These are phyloP conservation scores for Aspergillus pseudotamarii DNA, from an alignment of 2,329 filamentous ascomycete genomes.

Conservation along the genomic window DNA sequence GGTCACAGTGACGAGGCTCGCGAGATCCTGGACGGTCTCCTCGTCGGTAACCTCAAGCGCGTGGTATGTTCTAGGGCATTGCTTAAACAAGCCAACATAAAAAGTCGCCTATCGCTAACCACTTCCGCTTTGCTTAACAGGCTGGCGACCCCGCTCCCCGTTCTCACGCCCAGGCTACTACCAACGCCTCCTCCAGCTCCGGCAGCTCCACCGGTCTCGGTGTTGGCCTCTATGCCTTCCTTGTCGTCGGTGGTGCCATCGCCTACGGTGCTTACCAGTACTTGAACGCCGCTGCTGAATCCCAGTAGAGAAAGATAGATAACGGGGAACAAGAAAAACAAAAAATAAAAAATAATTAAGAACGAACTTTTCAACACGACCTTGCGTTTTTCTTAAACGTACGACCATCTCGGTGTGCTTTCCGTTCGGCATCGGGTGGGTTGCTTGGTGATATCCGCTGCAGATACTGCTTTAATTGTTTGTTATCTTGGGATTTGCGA, in stretches of 20 bases:
- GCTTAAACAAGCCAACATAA: background rate
- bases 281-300: conserved; percentile 49
- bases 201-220: conserved; percentile 57
- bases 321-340: conserved; percentile 6
- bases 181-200: conserved; percentile 42
- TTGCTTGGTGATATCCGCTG: conserved; percentile 18
- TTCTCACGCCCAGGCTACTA: conserved; percentile 53
- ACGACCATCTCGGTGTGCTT: conserved; percentile 1
- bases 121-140: conserved; percentile 34
- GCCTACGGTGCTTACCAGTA: conserved; percentile 88
- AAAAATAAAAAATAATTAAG: background rate
- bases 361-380: conserved; percentile 2
- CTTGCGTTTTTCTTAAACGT: background rate
- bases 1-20: conserved; percentile 98
- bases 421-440: conserved; percentile 10
- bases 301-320: conserved; percentile 24
- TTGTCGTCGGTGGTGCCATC: conserved; percentile 74
- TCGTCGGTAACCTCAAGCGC: conserved; percentile 78
- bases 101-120: background rate
- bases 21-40: conserved; percentile 80
- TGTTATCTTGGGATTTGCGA: conserved; percentile 3
- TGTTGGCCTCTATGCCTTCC: conserved; percentile 77
- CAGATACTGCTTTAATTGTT: conserved; percentile 10
- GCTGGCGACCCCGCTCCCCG: conserved; percentile 78
- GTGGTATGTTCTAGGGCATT: conserved; percentile 58